phyloP scores from a whole-genome alignment of 2,329 filamentous ascomycete genomes.

The Elsinoe arachidis region DNA sequence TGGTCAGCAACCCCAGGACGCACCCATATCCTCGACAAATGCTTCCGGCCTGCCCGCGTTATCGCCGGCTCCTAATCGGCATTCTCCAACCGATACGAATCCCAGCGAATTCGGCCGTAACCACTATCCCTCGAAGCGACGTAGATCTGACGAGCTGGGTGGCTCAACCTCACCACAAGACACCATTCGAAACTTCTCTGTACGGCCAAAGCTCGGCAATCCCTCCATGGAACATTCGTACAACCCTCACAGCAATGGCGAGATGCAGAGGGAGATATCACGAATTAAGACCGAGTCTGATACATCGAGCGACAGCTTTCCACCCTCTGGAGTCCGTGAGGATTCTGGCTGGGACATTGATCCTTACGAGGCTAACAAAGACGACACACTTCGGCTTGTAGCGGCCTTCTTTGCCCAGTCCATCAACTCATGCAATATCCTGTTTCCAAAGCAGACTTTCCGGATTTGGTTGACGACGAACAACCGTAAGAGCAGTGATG shows the following conservation, averaged over 20 bases:
- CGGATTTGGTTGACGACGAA: conserved; percentile 47
- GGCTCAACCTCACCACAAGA: conserved; percentile 4
- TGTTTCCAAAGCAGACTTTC: conserved; percentile 49
- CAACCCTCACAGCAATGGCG: neutral
- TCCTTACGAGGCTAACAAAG: conserved; percentile 44
- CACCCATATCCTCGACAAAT: conserved; percentile 19
- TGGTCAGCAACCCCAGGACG: conserved; percentile 14
- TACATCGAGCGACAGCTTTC: conserved; percentile 19
- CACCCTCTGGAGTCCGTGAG: neutral
- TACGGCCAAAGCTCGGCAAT: conserved; percentile 1
- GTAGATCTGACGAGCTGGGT: neutral
- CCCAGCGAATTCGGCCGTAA: neutral
- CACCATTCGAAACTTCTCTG: neutral
- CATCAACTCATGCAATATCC: conserved; percentile 46
- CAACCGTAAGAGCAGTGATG: conserved; percentile 28
- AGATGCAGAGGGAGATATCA: neutral
- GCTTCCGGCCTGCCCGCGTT: conserved; percentile 16
- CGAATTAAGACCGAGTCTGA: conserved; percentile 19
- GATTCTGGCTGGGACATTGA: conserved; percentile 38
- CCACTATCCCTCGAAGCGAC: neutral
- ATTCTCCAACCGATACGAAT: neutral
- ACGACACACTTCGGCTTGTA: conserved; percentile 43
- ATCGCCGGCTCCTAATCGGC: conserved; percentile 2
- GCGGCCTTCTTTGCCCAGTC: conserved; percentile 50
- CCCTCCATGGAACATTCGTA: neutral